Conservation (phyloP, 225 moss, liverwort and hornwort species). For the Thuidium tamariscinum region DNA sequence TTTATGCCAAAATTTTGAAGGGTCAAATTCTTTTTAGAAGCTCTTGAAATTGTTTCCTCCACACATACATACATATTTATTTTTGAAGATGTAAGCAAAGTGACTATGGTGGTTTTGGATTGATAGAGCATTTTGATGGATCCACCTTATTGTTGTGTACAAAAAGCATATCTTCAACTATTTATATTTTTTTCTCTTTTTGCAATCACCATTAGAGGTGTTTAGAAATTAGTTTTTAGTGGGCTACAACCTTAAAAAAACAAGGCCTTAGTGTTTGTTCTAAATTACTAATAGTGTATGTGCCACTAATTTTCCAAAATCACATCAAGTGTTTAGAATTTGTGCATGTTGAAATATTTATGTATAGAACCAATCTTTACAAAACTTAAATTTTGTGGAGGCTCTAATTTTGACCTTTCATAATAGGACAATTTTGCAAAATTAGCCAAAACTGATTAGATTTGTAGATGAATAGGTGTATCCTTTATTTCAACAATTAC, state of each 20-base stretch:
- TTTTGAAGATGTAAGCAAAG: no score
- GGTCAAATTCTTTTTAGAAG: no score
- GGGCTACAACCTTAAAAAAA: neutral
- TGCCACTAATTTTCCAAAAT: neutral
- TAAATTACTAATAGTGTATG: neutral
- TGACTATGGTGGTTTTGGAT: no score
- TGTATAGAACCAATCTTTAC: neutral
- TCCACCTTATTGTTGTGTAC: neutral
- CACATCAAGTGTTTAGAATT: neutral
- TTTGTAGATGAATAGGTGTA: neutral
- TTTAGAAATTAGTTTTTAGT: neutral
- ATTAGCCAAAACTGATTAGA: accelerated
- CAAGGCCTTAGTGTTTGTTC: neutral
- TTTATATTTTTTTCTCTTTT: neutral
- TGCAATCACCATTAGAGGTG: no score
- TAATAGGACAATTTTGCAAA: neutral
- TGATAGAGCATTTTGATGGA: no score
- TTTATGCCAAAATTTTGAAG: no score
- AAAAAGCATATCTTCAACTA: no score
- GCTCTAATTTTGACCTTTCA: neutral
- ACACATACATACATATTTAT: no score
- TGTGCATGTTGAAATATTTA: neutral
- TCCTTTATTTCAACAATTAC: neutral
- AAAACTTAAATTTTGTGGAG: neutral
- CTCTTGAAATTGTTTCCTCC: no score